Evolutionary conservation across 169 alveolate species (phyloP).

Genomic region (Plasmodium fragile): DNA sequence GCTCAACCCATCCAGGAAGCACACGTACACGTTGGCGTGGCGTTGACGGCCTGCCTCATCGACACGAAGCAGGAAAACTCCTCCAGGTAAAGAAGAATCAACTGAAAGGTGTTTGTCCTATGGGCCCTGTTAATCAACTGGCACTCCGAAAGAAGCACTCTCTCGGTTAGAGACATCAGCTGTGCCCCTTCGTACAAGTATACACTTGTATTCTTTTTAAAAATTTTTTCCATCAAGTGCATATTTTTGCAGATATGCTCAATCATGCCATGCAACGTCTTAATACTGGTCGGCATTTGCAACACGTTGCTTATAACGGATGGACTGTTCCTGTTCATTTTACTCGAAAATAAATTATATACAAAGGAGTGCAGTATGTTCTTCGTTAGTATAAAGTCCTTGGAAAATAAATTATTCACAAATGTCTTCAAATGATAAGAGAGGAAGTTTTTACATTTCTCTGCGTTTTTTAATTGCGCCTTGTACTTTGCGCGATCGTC

Average conservation of each 20-base stretch:
- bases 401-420: not conserved
- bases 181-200: conserved; percentile 22
- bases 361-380: conserved; percentile 43
- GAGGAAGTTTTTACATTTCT: conserved; percentile 28
- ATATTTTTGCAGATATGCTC: not conserved
- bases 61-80: not conserved
- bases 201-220: conserved; percentile 9
- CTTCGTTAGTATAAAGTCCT: conserved; percentile 9
- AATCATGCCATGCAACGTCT: conserved; percentile 1
- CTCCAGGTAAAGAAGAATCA: conserved; percentile 10
- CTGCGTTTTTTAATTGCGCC: not conserved
- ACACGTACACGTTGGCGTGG: conserved; percentile 30
- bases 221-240: conserved; percentile 10
- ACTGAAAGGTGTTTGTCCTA: not conserved
- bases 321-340: conserved; percentile 6
- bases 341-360: not conserved
- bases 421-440: not conserved
- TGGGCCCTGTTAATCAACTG: conserved; percentile 13
- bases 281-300: not conserved
- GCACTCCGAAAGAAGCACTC: conserved; percentile 14
- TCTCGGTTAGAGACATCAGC: not conserved
- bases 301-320: conserved; percentile 23
- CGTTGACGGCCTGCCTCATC: conserved; percentile 25
- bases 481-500: not conserved
- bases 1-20: not conserved